Conservation (phyloP, 805 yeast genomes). For the Candida insectalens region DNA sequence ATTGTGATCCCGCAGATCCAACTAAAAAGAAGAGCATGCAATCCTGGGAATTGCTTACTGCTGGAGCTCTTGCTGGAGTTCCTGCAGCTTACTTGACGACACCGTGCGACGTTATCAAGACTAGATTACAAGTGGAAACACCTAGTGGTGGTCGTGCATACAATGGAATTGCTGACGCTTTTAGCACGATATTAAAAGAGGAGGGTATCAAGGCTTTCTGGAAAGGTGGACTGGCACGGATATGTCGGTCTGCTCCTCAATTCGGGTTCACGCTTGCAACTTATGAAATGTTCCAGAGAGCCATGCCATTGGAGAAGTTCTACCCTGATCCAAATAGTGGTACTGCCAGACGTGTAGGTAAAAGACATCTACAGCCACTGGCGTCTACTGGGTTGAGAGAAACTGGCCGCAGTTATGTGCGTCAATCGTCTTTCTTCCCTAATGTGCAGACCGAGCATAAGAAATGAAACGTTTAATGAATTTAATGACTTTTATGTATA, state of each 20-base stretch:
- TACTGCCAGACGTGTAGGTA: not conserved
- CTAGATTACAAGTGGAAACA: slow-evolving; percentile 82
- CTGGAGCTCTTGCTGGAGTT: slow-evolving; percentile 96
- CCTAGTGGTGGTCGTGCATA: slow-evolving; percentile 71
- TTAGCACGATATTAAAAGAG: slow-evolving; percentile 59
- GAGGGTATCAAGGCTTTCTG: slow-evolving; percentile 84
- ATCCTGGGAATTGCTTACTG: slow-evolving; percentile 72
- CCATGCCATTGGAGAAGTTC: slow-evolving; percentile 54
- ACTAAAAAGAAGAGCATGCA: slow-evolving; percentile 50
- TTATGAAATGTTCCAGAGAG: slow-evolving; percentile 77
- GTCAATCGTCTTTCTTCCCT: slow-evolving; percentile 2
- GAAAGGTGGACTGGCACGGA: slow-evolving; percentile 95
- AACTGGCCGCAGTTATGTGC: slow-evolving; percentile 1
- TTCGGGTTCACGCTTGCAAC: slow-evolving; percentile 98
- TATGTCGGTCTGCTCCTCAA: slow-evolving; percentile 92
- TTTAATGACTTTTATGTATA: no score
- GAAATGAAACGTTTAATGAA: not conserved
- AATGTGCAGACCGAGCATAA: not conserved
- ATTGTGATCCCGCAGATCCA: slow-evolving; percentile 66
- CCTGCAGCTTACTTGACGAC: slow-evolving; percentile 97
- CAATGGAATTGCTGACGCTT: slow-evolving; percentile 71
- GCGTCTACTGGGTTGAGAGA: slow-evolving; percentile 15
- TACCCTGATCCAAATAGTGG: slow-evolving; percentile 18
- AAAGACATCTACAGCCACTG: slow-evolving; percentile 18
- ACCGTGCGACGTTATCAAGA: slow-evolving; percentile 94